Base-by-base conservation (phyloP, 2,329 filamentous ascomycete genomes). In the Talaromyces sp. region DNA sequence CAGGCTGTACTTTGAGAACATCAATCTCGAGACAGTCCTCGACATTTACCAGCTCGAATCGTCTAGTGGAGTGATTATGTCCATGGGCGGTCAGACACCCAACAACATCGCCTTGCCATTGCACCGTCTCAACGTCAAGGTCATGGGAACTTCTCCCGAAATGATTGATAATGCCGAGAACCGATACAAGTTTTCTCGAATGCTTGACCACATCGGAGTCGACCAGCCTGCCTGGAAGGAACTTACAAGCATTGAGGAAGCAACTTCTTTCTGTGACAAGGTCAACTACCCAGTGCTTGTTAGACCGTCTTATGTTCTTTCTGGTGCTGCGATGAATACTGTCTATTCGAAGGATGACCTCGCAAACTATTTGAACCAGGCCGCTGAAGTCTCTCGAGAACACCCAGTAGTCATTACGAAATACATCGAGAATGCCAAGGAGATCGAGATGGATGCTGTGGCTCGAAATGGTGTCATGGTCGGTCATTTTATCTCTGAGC, bases 151-250 rank as follows among this genome's bases (percentile, higher is more conserved):
- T 1, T 97, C 93, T 0, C 95, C 95, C 10, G 95, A 99, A 77
- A 98, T 98, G 93, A 98, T 99, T 72, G 95, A 99, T 75, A 92
- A 86, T 39, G 95, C 95, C 1, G 95, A 99, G 81, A 98, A 99
- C 77, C 85, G 95, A 62, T 98, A 96, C 84, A 98, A 98, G 82
- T 98, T 98, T 82, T 96, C 92, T 51, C 92, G 95, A 72, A 96
- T 98, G 92, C 84, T 98, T 67, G 95, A 99, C 77, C 86, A 90
- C 68, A 96, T 98, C 67, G 89, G 85, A 28, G 95, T 99, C 33
- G 95, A 99, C 74, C 95, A 99, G 79, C 95, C 95, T 6, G 91
- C 91, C 8, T 99, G 95, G 95, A 98, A 97, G 80, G 95, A 98
- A 76, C 82, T 98, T 59, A 98, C 93, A 2, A 96, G 92, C 80